Base-by-base conservation (phyloP, 2,329 filamentous ascomycete species). In the Epichloe gansuensis region DNA sequence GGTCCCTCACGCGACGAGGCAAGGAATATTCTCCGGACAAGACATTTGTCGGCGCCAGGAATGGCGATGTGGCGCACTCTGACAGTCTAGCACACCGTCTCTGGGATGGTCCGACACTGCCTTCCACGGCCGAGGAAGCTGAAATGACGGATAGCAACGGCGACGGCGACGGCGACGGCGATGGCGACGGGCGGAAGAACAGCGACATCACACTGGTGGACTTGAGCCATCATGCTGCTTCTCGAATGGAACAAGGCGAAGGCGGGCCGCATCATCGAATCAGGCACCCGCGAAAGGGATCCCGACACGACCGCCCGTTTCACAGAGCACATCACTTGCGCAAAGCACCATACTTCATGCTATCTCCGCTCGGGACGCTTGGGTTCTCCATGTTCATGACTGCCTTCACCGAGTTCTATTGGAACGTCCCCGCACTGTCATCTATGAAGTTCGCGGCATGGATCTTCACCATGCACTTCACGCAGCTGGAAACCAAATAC, bases 261-360 rank as follows among this genome's bases (percentile, higher is more conserved):
- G 47, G 25, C 39, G 48, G 15, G 45, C 27, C 11, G 25, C 44
- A 13, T 38, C 50, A 23, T 50, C 54, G 15, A 25, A 17, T 35
- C 17, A 12, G 38, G 44, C 4, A 52, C 45, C 31, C 39, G 27
- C 40, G 40, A 12, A 50, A 44, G n/a, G 38, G 27, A 34, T 68
- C 68, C 3, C 75, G 76, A 0, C 80, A 80, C 55, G 76, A 76
- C 27, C 69, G 74, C 7, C 76, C 76, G 3, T 79, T 78, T 60
- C 78, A 79, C 63, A 65, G 71, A 43, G 66, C 68, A 9, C 62
- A 38, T 8, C 41, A 35, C 31, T 34, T 50, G 13, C 23, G 31
- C 13, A 25, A 72, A 46, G 74, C 76, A 1, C 66, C 71, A 1
- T 80, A 78, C 64, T 64, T 67, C 41, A 75, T 80, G 25, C 64